These are phyloP conservation scores for Zea luxurians DNA, from an alignment of 176 grass and related monocot species.

Conservation along the genomic window DNA sequence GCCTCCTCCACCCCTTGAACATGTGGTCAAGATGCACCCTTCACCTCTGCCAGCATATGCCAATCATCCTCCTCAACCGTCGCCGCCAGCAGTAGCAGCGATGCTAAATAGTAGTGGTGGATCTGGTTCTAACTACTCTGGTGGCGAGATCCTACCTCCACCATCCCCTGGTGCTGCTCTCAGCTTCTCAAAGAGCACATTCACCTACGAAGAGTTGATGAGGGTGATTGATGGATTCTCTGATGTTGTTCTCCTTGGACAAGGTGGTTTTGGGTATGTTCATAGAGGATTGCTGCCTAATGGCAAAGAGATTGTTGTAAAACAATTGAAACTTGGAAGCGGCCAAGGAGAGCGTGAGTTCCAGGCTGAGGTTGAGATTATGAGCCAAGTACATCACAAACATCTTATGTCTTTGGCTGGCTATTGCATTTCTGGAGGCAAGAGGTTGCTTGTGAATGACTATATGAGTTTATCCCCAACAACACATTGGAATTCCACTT, in stretches of 20 bases:
- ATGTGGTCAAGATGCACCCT: constrained; percentile 63
- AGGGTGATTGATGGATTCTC: constrained; percentile 71
- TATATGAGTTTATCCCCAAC: too few species aligned
- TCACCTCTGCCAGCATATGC: constrained; percentile 56
- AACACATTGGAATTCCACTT: too few species aligned
- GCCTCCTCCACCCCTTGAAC: constrained; percentile 40
- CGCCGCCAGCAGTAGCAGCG: constrained; percentile 36
- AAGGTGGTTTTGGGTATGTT: constrained; percentile 89
- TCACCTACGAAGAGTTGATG: too few species aligned
- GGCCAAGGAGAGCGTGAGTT: constrained; percentile 83
- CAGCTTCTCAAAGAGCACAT: too few species aligned
- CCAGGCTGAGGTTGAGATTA: constrained; percentile 71
- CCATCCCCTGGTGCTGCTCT: constrained; percentile 56
- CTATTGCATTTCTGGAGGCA: too few species aligned
- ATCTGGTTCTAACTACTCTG: constrained; percentile 71
- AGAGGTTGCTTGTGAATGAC: too few species aligned
- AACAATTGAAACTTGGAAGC: constrained; percentile 73
- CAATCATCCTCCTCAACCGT: constrained; percentile 48
- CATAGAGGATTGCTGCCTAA: constrained; percentile 69
- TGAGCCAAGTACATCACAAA: constrained; percentile 76
- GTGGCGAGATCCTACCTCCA: constrained; percentile 56
- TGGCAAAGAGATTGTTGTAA: constrained; percentile 74
- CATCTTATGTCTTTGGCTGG: constrained; percentile 75
- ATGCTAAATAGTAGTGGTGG: too few species aligned
- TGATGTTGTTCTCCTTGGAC: constrained; percentile 72